phyloP scores from a whole-genome alignment of 495 filamentous ascomycete genomes.

The Hypoxylon intermedium region DNA sequence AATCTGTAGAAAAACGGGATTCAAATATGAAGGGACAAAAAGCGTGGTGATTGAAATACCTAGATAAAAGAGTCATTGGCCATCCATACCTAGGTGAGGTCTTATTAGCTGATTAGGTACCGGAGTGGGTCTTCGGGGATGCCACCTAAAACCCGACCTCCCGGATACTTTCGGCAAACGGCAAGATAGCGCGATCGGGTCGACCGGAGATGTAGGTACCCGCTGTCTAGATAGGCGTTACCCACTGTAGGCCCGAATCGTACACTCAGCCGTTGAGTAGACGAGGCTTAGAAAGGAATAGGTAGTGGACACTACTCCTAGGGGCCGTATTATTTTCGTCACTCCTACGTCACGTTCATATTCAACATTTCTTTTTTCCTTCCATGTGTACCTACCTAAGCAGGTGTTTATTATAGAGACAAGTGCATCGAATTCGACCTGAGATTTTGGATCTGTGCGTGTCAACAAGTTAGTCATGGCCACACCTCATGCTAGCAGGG shows the following conservation, averaged over 20 bases:
- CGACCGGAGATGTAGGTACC: slow-evolving; percentile 17
- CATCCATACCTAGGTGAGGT: too few relatives aligned
- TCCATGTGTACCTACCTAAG: too few relatives aligned
- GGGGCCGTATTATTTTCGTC: slow-evolving; percentile 36
- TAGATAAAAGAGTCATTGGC: too few relatives aligned
- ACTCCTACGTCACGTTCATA: slow-evolving; percentile 26
- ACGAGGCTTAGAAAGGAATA: neutral
- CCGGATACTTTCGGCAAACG: slow-evolving; percentile 3
- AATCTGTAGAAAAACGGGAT: too few relatives aligned
- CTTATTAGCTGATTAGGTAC: too few relatives aligned
- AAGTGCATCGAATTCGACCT: too few relatives aligned
- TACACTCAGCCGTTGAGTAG: slow-evolving; percentile 11
- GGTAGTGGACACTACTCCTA: slow-evolving; percentile 24
- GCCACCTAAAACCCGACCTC: slow-evolving; percentile 12
- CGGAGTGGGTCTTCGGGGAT: slow-evolving; percentile 12
- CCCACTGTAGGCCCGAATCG: neutral
- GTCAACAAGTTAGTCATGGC: slow-evolving; percentile 6
- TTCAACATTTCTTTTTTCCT: neutral
- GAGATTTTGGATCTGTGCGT: too few relatives aligned
- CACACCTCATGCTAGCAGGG: slow-evolving; percentile 11
- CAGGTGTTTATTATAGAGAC: too few relatives aligned
- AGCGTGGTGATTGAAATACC: too few relatives aligned
- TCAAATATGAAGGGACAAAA: too few relatives aligned
- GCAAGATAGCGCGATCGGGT: slow-evolving; percentile 8
- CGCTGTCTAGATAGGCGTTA: neutral